phyloP scores from a whole-genome alignment of 164 flowering plant species.

The grape (Vitis vinifera) region ASM3070453v1 NC_081810.1:7815001-7815500 shows the following conservation, averaged over 20 bases:
- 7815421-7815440: conserved; percentile 78
- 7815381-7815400: not conserved
- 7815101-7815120: conserved; percentile 15
- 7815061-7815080: too few species aligned
- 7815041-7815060: not conserved
- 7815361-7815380: not conserved
- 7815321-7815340: not conserved
- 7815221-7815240: not conserved
- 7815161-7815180: conserved; percentile 58
- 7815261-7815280: not conserved
- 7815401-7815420: conserved; percentile 9
- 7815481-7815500: conserved; percentile 2
- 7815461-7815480: conserved; percentile 23
- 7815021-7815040: conserved; percentile 48
- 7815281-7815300: not conserved
- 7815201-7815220: conserved; percentile 96
- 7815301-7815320: not conserved
- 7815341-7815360: not conserved
- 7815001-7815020: conserved; percentile 91
- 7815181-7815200: conserved; percentile 88
- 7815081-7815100: not conserved
- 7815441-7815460: conserved; percentile 33
- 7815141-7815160: conserved; percentile 47
- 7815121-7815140: conserved; percentile 70
- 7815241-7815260: not conserved